Percentiles rank a stretch among this genome's conserved stretches.
These are phyloP conservation scores for Berkeleyomyces basicola DNA, from an alignment of 2,329 filamentous ascomycete genomes.

Conservation along the genomic window DNA sequence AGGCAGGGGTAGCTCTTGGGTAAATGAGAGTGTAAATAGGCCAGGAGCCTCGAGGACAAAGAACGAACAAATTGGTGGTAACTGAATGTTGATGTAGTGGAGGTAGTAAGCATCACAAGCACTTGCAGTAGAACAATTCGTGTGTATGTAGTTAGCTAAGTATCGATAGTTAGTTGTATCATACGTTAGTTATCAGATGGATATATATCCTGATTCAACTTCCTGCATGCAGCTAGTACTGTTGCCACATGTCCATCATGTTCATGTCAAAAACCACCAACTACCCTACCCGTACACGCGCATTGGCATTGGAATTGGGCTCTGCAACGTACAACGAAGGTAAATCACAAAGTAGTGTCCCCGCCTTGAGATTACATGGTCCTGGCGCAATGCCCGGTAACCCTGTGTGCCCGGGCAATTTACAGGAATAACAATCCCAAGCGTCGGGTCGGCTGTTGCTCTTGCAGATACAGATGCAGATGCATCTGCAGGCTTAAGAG, in stretches of 20 bases:
- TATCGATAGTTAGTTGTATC: no score
- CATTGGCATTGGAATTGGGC: not conserved
- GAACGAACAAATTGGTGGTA: not conserved
- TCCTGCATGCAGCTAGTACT: not conserved
- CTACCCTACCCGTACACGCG: not conserved
- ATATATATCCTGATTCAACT: not conserved
- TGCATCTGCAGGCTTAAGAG: conserved; percentile 1
- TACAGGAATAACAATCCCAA: not conserved
- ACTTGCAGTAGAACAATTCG: not conserved
- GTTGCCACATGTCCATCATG: not conserved
- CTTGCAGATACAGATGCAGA: not conserved
- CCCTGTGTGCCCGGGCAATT: not conserved
- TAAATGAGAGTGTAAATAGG: not conserved
- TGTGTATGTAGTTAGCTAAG: no score
- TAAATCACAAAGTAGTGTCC: not conserved
- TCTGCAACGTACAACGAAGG: not conserved
- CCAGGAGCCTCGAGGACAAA: not conserved
- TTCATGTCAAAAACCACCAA: not conserved
- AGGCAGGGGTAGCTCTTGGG: not conserved
- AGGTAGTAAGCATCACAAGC: not conserved
- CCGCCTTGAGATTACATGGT: not conserved
- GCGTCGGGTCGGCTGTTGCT: not conserved
- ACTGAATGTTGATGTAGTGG: no score
- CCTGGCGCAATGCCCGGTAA: not conserved
- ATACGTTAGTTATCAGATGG: no score